A percentile compares a stretch with the other conserved stretches of the same genome.
These are phyloP conservation scores for Alectoria sarmentosa DNA, from an alignment of 495 filamentous ascomycete genomes.

Conservation along the genomic window DNA sequence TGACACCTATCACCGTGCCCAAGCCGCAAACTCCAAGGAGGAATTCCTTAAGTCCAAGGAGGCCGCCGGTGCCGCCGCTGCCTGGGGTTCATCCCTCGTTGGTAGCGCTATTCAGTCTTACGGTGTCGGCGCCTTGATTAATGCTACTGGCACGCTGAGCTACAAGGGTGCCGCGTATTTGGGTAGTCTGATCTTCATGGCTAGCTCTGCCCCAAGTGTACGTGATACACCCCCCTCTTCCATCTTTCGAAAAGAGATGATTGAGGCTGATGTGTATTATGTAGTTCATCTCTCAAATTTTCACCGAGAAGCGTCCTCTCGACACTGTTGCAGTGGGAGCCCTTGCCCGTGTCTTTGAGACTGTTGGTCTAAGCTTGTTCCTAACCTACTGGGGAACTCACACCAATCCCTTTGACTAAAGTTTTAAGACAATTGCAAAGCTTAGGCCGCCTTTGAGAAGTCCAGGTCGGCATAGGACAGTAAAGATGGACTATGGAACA, in stretches of 20 bases:
- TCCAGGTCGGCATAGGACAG: background rate
- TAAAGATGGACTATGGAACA: background rate
- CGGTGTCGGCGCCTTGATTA: constrained; percentile 90
- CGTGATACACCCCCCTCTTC: constrained; percentile 31
- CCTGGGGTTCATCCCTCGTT: constrained; percentile 83
- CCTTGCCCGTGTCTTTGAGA: constrained; percentile 80
- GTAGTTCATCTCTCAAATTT: constrained; percentile 77
- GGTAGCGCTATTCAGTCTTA: constrained; percentile 90
- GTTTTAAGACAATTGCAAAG: constrained; percentile 6
- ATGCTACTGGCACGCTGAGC: constrained; percentile 84
- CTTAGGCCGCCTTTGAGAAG: constrained; percentile 1
- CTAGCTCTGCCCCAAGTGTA: constrained; percentile 82
- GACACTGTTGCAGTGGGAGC: constrained; percentile 84
- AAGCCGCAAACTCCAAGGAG: constrained; percentile 87
- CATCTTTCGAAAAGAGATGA: background rate
- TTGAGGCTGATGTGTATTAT: background rate
- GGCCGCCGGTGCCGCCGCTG: constrained; percentile 74
- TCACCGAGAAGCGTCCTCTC: constrained; percentile 83
- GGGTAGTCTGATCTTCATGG: constrained; percentile 83
- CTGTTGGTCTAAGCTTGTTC: constrained; percentile 84
- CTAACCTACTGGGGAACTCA: constrained; percentile 96
- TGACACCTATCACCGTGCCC: constrained; percentile 89
- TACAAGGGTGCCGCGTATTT: constrained; percentile 98
- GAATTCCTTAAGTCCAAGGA: constrained; percentile 94
- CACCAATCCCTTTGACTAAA: constrained; percentile 71